Base-by-base conservation (phyloP, 257 asterid genomes). In the Solanum verrucosum region DNA sequence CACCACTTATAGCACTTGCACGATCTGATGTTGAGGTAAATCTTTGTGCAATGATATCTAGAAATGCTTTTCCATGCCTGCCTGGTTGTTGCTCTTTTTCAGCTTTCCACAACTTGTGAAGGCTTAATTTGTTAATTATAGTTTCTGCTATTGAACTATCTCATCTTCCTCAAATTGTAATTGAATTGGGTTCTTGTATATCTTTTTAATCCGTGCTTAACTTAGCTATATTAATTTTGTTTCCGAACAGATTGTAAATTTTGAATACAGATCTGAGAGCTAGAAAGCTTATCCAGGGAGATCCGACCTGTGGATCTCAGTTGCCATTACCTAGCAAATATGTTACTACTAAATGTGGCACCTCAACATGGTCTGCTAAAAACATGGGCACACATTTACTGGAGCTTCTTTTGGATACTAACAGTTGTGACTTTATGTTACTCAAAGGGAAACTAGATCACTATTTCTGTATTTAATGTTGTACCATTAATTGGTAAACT, bases 1-100 rank as follows among this genome's bases (percentile, higher is more conserved):
- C 95, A 27, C 98, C 99, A 77, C 96, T 96, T 83, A 94, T 96
- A 87, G 93, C 93, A 20, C 90, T 96, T 92, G 98, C 98, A 67
- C 92, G 86, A 90, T 94, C 98, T 84, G 93, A 92, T 15, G 89
- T 93, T 74, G 97, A 94, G 97, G 99, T 96, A 90, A 89, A 18
- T 63, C 67, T 67, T 60, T 40, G 73, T 85, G 63, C 40, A 25
- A 38, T 16, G 65, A 40, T 78, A 65, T 15, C 15, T 81, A 29
- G 67, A 81, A 29, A 46, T 29, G 67, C 15, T 81, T 56, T 63
- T 85, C 87, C 37, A 27, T 85, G 65, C 25, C 59, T 85, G 35
- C 77, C 59, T 20, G 81, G 37, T 25, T 38, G 27, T 40, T 84
- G 38, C 79, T 15, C 59, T 84, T 40, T 27, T 37, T 23, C 34